A percentile compares a stretch with the other conserved stretches of the same genome.
phyloP scores from a whole-genome alignment of 805 yeast species.

The Lipomyces lipofer region DNA sequence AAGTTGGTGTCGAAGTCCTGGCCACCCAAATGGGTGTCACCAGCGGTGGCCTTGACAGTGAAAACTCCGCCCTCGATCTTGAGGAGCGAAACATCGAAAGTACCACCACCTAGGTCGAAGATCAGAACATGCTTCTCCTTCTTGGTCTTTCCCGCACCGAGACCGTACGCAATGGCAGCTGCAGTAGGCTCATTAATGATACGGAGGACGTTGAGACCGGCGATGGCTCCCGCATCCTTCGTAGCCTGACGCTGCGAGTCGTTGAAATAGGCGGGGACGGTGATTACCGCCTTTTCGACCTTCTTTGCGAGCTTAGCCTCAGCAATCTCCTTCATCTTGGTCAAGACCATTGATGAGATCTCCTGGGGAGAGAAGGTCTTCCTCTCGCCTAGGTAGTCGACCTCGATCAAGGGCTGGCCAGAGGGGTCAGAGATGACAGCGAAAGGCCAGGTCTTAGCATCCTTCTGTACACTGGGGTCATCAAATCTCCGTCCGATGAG shows the following conservation, averaged over 20 bases:
- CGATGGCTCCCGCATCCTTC: slow-evolving; percentile 85
- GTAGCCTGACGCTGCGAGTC: slow-evolving; percentile 90
- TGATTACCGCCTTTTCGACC: slow-evolving; percentile 81
- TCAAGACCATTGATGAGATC: slow-evolving; percentile 87
- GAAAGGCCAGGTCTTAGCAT: slow-evolving; percentile 93
- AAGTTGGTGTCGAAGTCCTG: slow-evolving; percentile 98
- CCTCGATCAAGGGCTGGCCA: slow-evolving; percentile 79
- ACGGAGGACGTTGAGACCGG: slow-evolving; percentile 81
- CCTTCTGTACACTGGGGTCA: slow-evolving; percentile 83
- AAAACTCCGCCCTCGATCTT: slow-evolving; percentile 95
- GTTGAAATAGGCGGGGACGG: slow-evolving; percentile 87
- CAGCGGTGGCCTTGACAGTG: slow-evolving; percentile 96
- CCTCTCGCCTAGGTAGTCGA: slow-evolving; percentile 79
- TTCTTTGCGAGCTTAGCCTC: slow-evolving; percentile 78
- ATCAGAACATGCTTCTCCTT: slow-evolving; percentile 85
- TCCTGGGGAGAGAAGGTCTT: slow-evolving; percentile 92
- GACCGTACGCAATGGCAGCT: slow-evolving; percentile 96
- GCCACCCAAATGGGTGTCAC: slow-evolving; percentile 99
- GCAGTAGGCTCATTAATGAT: slow-evolving; percentile 92
- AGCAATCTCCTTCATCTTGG: slow-evolving; percentile 84
- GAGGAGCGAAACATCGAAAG: slow-evolving; percentile 91
- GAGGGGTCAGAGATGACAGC: slow-evolving; percentile 60
- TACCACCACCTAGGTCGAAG: slow-evolving; percentile 97
- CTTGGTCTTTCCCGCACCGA: slow-evolving; percentile 82
- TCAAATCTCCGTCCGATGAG: slow-evolving; percentile 87